Percentiles rank a stretch among this genome's conserved stretches.
phyloP scores from a whole-genome alignment of 768 basidiomycete genomes.

The Peribolospora baueri region DNA sequence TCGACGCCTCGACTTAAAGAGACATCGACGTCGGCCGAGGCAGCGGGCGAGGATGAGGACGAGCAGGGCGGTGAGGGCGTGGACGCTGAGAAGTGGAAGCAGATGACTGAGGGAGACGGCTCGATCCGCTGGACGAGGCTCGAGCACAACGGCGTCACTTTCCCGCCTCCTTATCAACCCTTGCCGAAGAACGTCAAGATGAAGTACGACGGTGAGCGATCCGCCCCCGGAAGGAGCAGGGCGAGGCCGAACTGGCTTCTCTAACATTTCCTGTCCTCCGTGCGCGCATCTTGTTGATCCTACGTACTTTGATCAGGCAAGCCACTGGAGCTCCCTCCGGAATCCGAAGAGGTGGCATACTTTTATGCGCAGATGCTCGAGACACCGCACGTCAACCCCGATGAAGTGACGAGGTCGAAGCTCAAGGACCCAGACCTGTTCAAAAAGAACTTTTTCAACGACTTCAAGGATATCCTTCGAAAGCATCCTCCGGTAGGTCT shows the following conservation, averaged over 20 bases:
- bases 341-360: constrained; percentile 84
- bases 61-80: constrained; percentile 14
- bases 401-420: constrained; percentile 2
- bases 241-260: constrained; percentile 2
- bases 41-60: constrained; percentile 11
- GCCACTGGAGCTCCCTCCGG: constrained; percentile 48
- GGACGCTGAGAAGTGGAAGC: constrained; percentile 45
- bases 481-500: constrained; percentile 53
- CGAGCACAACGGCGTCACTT: constrained; percentile 79
- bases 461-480: constrained; percentile 50
- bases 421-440: constrained; percentile 23
- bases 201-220: constrained; percentile 63
- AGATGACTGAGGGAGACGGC: constrained; percentile 26
- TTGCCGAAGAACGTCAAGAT: constrained; percentile 65
- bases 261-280: neutral
- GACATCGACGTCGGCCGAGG: neutral
- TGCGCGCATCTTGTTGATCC: neutral
- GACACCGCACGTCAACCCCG: constrained; percentile 69
- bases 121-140: constrained; percentile 60
- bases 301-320: constrained; percentile 31
- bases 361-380: constrained; percentile 86
- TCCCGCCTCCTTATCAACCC: constrained; percentile 80
- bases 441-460: constrained; percentile 85
- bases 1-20: neutral
- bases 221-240: neutral